Percentiles rank a stretch among this genome's conserved stretches.
Conservation (phyloP, 257 asterid species). For the Phtheirospermum japonicum region DNA sequence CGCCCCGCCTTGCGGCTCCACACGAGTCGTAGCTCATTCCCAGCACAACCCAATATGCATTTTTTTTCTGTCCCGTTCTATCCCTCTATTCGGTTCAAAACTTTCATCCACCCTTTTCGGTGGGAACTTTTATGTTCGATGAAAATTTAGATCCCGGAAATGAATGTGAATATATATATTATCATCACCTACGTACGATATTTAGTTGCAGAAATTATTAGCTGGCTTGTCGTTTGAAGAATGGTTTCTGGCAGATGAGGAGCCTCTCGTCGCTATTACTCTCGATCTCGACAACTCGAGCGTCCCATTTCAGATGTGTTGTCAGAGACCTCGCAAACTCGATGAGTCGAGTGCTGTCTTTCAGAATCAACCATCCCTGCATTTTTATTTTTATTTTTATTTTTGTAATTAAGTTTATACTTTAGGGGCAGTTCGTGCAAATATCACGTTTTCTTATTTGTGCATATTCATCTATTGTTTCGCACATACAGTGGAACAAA, state of each 20-base stretch:
- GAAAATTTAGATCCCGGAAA: constrained; percentile 33
- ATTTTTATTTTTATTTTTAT: neutral
- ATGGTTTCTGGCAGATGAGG: constrained; percentile 96
- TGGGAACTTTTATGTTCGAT: constrained; percentile 34
- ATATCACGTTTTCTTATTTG: constrained; percentile 22
- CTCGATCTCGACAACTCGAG: constrained; percentile 87
- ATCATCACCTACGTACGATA: constrained; percentile 39
- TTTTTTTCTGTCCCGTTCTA: constrained; percentile 28
- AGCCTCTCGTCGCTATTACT: constrained; percentile 78
- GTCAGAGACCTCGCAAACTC: constrained; percentile 80
- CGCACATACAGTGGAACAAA: neutral
- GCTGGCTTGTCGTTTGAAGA: constrained; percentile 64
- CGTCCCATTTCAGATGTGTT: constrained; percentile 89
- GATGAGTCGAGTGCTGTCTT: constrained; percentile 61
- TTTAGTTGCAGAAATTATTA: constrained; percentile 31
- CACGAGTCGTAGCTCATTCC: constrained; percentile 34
- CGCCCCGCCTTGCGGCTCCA: constrained; percentile 74
- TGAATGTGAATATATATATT: constrained; percentile 34
- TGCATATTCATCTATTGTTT: constrained; percentile 18
- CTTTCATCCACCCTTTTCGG: constrained; percentile 34
- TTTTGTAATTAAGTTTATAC: neutral
- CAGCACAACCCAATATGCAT: constrained; percentile 13
- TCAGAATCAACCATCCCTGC: constrained; percentile 95
- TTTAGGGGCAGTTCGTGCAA: constrained; percentile 22
- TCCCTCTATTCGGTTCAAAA: constrained; percentile 43